Conservation (phyloP, 768 basidiomycete genomes). For the Serendipita indica region DNA sequence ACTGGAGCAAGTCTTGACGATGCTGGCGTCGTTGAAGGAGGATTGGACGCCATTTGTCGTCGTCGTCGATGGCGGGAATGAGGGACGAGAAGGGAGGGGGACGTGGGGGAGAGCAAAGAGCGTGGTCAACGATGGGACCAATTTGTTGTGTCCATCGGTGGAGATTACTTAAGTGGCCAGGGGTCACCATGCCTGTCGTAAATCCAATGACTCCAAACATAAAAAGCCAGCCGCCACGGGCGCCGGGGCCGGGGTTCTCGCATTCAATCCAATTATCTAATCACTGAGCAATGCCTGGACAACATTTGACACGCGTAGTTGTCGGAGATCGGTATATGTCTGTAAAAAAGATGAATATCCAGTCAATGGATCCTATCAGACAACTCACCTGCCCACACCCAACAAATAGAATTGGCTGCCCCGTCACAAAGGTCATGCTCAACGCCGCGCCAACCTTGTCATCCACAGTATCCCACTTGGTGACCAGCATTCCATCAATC, state of each 20-base stretch:
- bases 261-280: conserved; percentile 21
- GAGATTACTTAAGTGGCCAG: not conserved
- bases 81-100: not conserved
- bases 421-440: conserved; percentile 98
- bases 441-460: conserved; percentile 97
- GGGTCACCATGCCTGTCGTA: not conserved
- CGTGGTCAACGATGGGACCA: not conserved
- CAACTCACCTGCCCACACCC: conserved; percentile 82
- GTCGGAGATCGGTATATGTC: conserved; percentile 94
- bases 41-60: not conserved
- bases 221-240: not conserved
- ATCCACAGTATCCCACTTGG: conserved; percentile 98
- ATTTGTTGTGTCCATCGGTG: not conserved
- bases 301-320: conserved; percentile 80
- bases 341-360: conserved; percentile 22
- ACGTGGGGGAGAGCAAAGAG: not conserved
- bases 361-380: conserved; percentile 8
- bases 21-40: not conserved
- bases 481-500: conserved; percentile 95
- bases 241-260: not conserved
- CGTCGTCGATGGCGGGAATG: not conserved
- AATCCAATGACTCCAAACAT: not conserved
- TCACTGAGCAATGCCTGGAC: conserved; percentile 83
- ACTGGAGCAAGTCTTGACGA: not conserved
- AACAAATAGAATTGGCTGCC: conserved; percentile 95